A percentile compares a stretch with the other conserved stretches of the same genome.
phyloP scores from a whole-genome alignment of 768 basidiomycete species.

The Termitomyces sp. region DNA sequence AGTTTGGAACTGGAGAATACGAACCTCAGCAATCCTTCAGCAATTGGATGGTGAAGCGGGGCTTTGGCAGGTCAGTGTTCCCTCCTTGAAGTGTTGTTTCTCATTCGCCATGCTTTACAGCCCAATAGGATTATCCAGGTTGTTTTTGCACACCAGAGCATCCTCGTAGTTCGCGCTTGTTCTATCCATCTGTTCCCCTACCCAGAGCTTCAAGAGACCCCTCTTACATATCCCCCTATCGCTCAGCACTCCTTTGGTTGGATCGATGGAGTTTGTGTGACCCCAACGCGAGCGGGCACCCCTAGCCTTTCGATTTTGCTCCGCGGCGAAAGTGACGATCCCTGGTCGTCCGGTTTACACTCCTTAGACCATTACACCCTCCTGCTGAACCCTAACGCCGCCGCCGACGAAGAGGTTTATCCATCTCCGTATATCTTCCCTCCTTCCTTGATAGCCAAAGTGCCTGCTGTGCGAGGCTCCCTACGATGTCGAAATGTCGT shows the following conservation, averaged over 20 bases:
- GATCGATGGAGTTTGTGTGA: constrained; percentile 56
- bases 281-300: constrained; percentile 13
- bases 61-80: constrained; percentile 26
- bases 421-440: constrained; percentile 42
- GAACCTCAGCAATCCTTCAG: constrained; percentile 42
- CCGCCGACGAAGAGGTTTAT: neutral
- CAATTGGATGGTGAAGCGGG: constrained; percentile 27
- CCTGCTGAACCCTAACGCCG: constrained; percentile 25
- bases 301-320: constrained; percentile 45
- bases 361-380: constrained; percentile 52
- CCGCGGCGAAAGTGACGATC: constrained; percentile 56
- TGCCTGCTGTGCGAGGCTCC: constrained; percentile 42
- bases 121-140: constrained; percentile 52
- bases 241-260: constrained; percentile 58
- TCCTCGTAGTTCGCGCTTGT: constrained; percentile 57
- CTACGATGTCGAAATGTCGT: constrained; percentile 51
- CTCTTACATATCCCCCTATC: constrained; percentile 29
- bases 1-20: constrained; percentile 53
- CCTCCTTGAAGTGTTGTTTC: neutral
- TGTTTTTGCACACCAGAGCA: constrained; percentile 37
- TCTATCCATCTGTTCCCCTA: constrained; percentile 53
- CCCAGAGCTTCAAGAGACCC: constrained; percentile 31
- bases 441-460: constrained; percentile 33
- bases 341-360: constrained; percentile 49
- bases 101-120: constrained; percentile 20